phyloP scores from a whole-genome alignment of 2,329 filamentous ascomycete species.

The Sclerotinia spermophila region DNA sequence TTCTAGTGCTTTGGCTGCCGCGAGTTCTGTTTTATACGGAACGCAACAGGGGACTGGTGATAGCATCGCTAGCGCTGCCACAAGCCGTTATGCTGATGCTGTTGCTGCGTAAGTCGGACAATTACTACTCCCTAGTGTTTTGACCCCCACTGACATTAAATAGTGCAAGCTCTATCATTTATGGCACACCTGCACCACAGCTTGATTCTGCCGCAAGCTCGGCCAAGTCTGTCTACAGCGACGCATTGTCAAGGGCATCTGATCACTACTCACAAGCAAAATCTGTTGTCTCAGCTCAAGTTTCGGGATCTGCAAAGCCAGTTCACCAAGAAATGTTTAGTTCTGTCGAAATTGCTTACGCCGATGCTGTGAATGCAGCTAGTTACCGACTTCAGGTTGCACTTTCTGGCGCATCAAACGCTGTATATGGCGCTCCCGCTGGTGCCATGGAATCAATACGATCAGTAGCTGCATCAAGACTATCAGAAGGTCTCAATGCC shows the following conservation, averaged over 20 bases:
- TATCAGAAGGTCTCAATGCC: slow-evolving; percentile 66
- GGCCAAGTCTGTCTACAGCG: slow-evolving; percentile 57
- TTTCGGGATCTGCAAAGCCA: slow-evolving; percentile 66
- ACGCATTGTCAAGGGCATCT: slow-evolving; percentile 63
- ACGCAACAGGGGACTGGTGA: slow-evolving; percentile 42
- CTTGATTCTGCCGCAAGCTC: slow-evolving; percentile 40
- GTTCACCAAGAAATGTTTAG: slow-evolving; percentile 66
- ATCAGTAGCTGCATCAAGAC: slow-evolving; percentile 65
- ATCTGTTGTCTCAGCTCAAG: slow-evolving; percentile 62
- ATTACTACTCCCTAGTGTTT: not conserved
- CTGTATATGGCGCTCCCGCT: slow-evolving; percentile 50
- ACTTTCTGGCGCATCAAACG: slow-evolving; percentile 46
- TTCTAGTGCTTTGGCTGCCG: slow-evolving; percentile 52
- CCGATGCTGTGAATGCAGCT: slow-evolving; percentile 59
- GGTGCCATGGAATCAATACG: slow-evolving; percentile 54
- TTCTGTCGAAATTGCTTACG: slow-evolving; percentile 66
- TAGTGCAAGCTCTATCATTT: slow-evolving; percentile 54
- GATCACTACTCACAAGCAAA: slow-evolving; percentile 65
- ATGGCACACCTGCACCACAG: slow-evolving; percentile 64
- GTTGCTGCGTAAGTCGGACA: slow-evolving; percentile 49
- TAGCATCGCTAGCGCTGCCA: slow-evolving; percentile 48
- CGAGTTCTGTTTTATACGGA: slow-evolving; percentile 54
- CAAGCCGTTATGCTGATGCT: slow-evolving; percentile 53
- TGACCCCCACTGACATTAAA: slow-evolving; percentile 23
- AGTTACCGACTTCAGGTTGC: slow-evolving; percentile 44